A percentile compares a stretch with the other conserved stretches of the same genome.
Evolutionary conservation across 1,284 basidiomycete genomes (phyloP).

Genomic region (Moesziomyces sp.): DNA sequence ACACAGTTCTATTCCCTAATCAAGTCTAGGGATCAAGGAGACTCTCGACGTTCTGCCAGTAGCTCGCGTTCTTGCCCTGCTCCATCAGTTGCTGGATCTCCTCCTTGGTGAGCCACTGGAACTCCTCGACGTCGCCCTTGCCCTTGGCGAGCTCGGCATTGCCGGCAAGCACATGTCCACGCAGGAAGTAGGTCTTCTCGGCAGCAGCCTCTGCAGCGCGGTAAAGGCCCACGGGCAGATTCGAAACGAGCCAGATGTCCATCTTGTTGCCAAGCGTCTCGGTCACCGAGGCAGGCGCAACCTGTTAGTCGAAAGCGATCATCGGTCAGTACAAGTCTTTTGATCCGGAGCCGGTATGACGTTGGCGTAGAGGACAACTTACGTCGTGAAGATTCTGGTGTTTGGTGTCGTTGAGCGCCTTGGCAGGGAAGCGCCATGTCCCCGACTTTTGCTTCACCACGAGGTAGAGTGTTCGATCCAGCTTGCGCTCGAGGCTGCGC

Average conservation of each 20-base stretch:
- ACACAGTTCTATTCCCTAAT: neutral
- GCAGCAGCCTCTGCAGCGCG: conserved; percentile 7
- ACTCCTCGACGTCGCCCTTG: conserved; percentile 73
- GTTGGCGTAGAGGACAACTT: conserved; percentile 3
- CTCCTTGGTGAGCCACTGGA: conserved; percentile 89
- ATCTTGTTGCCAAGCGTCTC: conserved; percentile 53
- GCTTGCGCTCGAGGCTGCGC: conserved; percentile 81
- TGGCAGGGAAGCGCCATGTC: conserved; percentile 51
- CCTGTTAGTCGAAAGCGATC: neutral
- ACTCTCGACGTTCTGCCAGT: conserved; percentile 81
- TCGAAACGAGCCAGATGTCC: conserved; percentile 65
- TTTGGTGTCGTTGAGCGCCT: conserved; percentile 27
- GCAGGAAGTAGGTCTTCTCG: conserved; percentile 59
- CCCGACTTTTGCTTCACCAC: conserved; percentile 73
- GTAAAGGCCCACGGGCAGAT: conserved; percentile 59
- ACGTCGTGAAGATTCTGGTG: conserved; percentile 45
- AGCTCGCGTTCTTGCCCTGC: conserved; percentile 73
- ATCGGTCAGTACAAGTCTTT: neutral
- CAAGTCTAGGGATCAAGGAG: conserved; percentile 71
- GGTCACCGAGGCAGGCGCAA: conserved; percentile 49
- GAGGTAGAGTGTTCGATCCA: conserved; percentile 86
- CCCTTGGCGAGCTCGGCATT: conserved; percentile 34
- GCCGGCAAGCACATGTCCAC: conserved; percentile 59
- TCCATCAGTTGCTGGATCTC: conserved; percentile 74
- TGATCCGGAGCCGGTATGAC: neutral